Conservation (phyloP, 495 filamentous ascomycete genomes). For the Penicillium cataractarum region DNA sequence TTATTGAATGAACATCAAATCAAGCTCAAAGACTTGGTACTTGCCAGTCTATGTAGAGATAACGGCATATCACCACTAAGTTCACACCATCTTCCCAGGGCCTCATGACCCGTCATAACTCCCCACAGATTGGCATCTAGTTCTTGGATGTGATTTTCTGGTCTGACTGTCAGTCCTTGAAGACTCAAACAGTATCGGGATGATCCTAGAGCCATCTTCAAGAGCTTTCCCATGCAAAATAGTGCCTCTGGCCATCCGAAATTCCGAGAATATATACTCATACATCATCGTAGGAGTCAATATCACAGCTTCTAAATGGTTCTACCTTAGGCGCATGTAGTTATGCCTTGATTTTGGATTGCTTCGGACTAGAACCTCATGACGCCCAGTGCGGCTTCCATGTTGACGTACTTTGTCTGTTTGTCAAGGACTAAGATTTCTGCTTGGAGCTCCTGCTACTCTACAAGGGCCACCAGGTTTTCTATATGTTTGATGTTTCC, state of each 20-base stretch:
- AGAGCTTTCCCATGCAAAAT: background rate
- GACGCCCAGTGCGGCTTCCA: background rate
- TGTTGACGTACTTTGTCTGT: background rate
- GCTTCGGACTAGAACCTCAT: background rate
- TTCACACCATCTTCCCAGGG: no score
- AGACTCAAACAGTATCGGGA: background rate
- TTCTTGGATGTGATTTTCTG: no score
- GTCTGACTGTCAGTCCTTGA: background rate
- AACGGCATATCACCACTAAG: no score
- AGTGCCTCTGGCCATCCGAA: background rate
- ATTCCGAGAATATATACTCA: background rate
- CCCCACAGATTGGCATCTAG: no score
- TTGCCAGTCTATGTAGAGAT: no score
- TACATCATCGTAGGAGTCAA: no score
- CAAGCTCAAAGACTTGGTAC: no score
- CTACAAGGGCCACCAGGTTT: background rate
- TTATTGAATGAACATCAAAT: no score
- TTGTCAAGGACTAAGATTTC: background rate
- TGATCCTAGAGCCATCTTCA: background rate
- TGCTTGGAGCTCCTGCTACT: background rate
- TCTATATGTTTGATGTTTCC: background rate
- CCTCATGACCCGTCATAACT: no score
- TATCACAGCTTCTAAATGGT: no score
- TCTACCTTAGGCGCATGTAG: no score
- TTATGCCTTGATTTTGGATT: background rate